Conservation (phyloP, 108 stramenopile species). For the Aurantiochytrium sp. region DNA sequence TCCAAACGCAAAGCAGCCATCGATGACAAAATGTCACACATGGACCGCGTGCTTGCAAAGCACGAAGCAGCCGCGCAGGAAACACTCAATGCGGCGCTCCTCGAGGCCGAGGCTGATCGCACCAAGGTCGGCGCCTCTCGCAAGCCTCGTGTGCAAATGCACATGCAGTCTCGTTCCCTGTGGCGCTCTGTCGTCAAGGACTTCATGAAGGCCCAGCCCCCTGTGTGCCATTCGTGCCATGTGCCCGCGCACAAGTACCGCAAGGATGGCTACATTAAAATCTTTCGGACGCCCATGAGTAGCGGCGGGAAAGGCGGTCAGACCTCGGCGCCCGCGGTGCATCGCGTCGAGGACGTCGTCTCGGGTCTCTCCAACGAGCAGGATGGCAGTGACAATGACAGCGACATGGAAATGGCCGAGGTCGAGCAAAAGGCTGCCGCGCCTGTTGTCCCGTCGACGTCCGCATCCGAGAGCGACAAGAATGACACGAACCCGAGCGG, state of each 20-base stretch:
- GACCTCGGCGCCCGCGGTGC: slow-evolving; percentile 1
- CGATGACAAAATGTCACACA: neutral
- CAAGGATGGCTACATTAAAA: slow-evolving; percentile 86
- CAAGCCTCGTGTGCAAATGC: slow-evolving; percentile 5
- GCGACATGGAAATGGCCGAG: neutral
- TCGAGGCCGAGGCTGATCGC: neutral
- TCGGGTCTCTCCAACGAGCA: slow-evolving; percentile 35
- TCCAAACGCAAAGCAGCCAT: neutral
- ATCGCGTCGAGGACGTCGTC: slow-evolving; percentile 22
- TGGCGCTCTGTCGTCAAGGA: slow-evolving; percentile 59
- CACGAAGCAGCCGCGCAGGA: neutral
- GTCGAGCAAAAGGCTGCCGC: slow-evolving; percentile 24
- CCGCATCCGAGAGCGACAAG: neutral
- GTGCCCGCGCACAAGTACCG: slow-evolving; percentile 75
- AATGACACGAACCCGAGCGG: neutral
- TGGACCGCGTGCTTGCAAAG: neutral
- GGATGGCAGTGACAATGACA: slow-evolving; percentile 16
- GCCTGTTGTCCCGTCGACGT: neutral
- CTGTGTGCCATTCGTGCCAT: slow-evolving; percentile 76
- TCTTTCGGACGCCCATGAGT: slow-evolving; percentile 67
- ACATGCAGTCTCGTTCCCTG: slow-evolving; percentile 58
- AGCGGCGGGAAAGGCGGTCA: neutral
- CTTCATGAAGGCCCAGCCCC: slow-evolving; percentile 49
- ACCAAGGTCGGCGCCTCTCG: slow-evolving; percentile 33
- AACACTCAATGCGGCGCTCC: neutral